Evolutionary conservation across 257 asterid species (phyloP).

Genomic region (Misopates orontium): DNA sequence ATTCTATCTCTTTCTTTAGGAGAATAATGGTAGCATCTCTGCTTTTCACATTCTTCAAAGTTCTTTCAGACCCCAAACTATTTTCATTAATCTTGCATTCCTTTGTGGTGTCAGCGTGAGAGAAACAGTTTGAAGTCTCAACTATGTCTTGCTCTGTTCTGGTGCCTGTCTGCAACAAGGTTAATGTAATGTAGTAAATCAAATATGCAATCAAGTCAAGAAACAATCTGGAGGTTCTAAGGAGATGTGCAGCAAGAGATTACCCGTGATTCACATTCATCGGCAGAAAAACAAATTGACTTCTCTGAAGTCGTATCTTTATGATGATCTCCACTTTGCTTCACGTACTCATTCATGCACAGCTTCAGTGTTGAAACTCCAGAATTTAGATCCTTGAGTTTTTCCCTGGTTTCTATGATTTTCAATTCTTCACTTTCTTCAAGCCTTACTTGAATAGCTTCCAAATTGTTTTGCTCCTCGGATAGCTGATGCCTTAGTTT

Average conservation of each 20-base stretch:
- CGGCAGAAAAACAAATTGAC: conserved; percentile 27
- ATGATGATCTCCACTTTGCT: conserved; percentile 36
- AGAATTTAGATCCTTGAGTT: conserved; percentile 54
- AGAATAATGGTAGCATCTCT: conserved; percentile 58
- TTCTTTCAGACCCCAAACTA: conserved; percentile 28
- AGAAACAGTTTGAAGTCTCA: conserved; percentile 18
- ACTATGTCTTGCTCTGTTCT: conserved; percentile 35
- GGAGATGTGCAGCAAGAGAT: conserved; percentile 20
- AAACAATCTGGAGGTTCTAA: conserved; percentile 10
- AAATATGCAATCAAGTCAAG: neutral
- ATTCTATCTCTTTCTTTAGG: conserved; percentile 70
- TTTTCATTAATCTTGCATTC: conserved; percentile 23
- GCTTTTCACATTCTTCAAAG: conserved; percentile 37
- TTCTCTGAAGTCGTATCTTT: conserved; percentile 26
- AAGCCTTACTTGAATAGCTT: conserved; percentile 46
- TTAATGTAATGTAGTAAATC: conserved; percentile 30
- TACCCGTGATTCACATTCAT: conserved; percentile 56
- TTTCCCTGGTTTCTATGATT: conserved; percentile 56
- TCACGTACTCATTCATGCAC: conserved; percentile 49
- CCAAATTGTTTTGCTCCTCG: conserved; percentile 43
- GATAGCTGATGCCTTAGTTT: conserved; percentile 43
- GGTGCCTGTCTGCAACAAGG: conserved; percentile 72
- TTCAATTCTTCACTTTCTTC: conserved; percentile 51
- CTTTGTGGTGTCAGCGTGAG: conserved; percentile 16
- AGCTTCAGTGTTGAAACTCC: conserved; percentile 61